Conservation (phyloP, 805 yeast genomes). For the Spathaspora hagerdaliae region DNA sequence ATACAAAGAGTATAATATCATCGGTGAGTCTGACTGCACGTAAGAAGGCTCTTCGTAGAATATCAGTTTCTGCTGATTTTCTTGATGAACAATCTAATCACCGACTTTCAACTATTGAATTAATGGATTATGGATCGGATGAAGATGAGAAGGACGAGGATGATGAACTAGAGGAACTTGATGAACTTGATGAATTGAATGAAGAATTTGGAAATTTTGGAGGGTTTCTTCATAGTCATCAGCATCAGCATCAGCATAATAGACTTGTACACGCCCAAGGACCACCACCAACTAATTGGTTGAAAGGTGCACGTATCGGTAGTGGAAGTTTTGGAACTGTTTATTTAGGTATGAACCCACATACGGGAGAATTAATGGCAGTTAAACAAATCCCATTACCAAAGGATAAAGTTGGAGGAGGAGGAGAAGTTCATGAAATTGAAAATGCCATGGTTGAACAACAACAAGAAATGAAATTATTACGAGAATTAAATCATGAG, state of each 20-base stretch:
- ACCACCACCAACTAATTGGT: slow-evolving; percentile 69
- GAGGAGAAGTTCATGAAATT: slow-evolving; percentile 13
- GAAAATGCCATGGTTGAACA: slow-evolving; percentile 65
- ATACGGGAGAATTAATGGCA: slow-evolving; percentile 95
- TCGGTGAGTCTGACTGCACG: not conserved
- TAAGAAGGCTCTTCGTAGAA: not conserved
- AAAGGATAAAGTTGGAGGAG: slow-evolving; percentile 20
- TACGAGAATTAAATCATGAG: slow-evolving; percentile 80
- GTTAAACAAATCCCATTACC: slow-evolving; percentile 88
- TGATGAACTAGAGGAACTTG: slow-evolving; percentile 38
- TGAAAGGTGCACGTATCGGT: slow-evolving; percentile 89
- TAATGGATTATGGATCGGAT: slow-evolving; percentile 39
- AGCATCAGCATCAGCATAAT: not conserved
- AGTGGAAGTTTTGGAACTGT: slow-evolving; percentile 95
- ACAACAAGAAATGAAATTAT: slow-evolving; percentile 73
- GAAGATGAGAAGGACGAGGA: slow-evolving; percentile 40
- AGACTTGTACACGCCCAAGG: not conserved
- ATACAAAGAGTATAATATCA: slow-evolving; percentile 15
- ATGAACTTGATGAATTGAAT: slow-evolving; percentile 26
- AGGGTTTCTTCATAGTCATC: not conserved
- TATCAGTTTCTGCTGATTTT: slow-evolving; percentile 14
- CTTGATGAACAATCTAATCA: slow-evolving; percentile 16
- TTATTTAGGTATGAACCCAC: slow-evolving; percentile 83
- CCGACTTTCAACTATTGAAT: slow-evolving; percentile 44
- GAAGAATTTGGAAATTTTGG: slow-evolving; percentile 6